phyloP scores from a whole-genome alignment of 768 basidiomycete species.

The Podaxis mareebaensis region DNA sequence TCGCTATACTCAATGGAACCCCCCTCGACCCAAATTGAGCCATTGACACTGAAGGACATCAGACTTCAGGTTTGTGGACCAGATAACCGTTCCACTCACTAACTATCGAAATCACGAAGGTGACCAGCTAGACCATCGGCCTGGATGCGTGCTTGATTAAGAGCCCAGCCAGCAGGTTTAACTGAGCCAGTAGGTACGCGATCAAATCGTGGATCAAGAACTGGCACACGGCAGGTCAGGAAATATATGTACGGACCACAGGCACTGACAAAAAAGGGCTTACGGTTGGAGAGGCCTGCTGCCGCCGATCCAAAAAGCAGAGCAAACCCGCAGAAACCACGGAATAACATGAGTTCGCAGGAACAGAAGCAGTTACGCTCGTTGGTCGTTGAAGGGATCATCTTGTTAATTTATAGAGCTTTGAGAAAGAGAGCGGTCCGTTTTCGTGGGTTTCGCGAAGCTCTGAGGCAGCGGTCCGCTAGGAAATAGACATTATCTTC shows the following conservation, averaged over 20 bases:
- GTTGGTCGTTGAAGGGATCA: neutral
- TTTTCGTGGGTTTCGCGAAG: neutral
- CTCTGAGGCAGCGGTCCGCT: neutral
- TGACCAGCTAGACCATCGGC: conserved; percentile 43
- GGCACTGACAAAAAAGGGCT: neutral
- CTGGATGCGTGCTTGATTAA: conserved; percentile 41
- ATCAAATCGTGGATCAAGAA: conserved; percentile 30
- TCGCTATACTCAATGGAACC: conserved; percentile 44
- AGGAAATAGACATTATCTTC: neutral
- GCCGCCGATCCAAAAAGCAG: conserved; percentile 1
- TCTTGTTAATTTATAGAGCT: neutral
- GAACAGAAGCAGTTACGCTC: neutral
- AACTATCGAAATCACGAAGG: conserved; percentile 40
- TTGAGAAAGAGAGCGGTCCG: conserved; percentile 5
- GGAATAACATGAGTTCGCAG: neutral
- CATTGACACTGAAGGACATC: conserved; percentile 31
- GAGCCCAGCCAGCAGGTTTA: conserved; percentile 41
- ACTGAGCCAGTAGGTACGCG: conserved; percentile 36
- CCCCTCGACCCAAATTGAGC: conserved; percentile 44
- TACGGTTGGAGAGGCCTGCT: conserved; percentile 6
- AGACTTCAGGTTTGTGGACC: neutral
- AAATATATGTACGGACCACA: too few species aligned
- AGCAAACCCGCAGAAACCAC: neutral
- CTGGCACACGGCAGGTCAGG: conserved; percentile 20
- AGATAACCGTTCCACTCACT: conserved; percentile 25